Evolutionary conservation across 345 rosid genomes (phyloP).

Genomic region (Iberis pinnata): DNA sequence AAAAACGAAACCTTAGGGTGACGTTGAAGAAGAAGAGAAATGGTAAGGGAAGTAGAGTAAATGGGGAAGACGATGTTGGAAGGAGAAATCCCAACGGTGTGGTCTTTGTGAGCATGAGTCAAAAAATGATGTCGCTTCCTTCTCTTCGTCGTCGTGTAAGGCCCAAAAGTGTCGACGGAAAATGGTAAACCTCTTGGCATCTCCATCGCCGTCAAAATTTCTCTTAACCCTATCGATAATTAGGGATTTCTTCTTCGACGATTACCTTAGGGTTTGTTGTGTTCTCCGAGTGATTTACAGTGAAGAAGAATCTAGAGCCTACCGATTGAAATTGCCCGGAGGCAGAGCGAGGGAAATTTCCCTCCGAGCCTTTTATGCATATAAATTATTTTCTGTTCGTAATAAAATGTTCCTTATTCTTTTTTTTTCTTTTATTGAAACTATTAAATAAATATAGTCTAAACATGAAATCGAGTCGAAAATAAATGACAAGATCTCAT

Average conservation of each 20-base stretch:
- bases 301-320: not conserved
- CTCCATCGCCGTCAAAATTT: conserved; percentile 61
- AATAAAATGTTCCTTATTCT: too few species aligned
- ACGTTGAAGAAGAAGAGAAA: conserved; percentile 48
- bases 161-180: conserved; percentile 69
- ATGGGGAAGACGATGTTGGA: conserved; percentile 49
- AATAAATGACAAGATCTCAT: too few species aligned
- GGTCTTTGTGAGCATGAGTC: conserved; percentile 82
- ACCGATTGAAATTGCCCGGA: not conserved
- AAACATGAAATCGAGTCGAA: too few species aligned
- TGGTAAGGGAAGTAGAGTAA: conserved; percentile 59
- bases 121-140: conserved; percentile 70
- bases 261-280: not conserved
- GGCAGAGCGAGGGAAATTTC: conserved; percentile 13
- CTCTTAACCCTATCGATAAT: not conserved
- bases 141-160: conserved; percentile 50
- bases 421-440: too few species aligned
- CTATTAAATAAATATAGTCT: too few species aligned
- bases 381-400: too few species aligned
- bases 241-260: too few species aligned
- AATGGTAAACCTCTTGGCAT: conserved; percentile 83
- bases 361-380: not conserved
- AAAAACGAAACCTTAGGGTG: conserved; percentile 43
- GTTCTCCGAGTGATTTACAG: not conserved
- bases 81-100: conserved; percentile 47